Conservation (phyloP, 2,329 filamentous ascomycete species). For the Aspergillus transmontanensis region DNA sequence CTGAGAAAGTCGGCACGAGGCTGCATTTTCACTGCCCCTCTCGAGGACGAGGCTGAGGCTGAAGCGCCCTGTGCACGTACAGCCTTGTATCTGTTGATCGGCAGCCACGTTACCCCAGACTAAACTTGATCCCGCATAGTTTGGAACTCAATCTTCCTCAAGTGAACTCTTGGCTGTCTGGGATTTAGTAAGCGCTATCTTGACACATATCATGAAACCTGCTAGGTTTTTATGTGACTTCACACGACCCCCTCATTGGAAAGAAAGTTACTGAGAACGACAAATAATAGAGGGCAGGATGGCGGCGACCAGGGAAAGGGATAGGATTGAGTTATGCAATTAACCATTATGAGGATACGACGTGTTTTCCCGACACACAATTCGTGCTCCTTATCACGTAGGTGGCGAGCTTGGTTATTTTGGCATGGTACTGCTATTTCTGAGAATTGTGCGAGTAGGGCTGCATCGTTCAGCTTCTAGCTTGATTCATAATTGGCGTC, state of each 20-base stretch:
- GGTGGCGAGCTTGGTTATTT: background rate
- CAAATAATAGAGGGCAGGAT: background rate
- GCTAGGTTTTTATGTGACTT: background rate
- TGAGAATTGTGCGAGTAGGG: background rate
- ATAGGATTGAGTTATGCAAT: too few relatives aligned
- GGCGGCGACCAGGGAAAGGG: too few relatives aligned
- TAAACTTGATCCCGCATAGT: background rate
- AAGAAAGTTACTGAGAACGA: background rate
- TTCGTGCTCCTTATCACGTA: background rate
- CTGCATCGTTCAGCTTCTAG: background rate
- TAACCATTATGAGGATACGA: background rate
- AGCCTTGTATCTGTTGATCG: background rate
- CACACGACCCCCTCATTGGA: background rate
- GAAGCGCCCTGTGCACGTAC: background rate
- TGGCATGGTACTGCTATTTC: background rate
- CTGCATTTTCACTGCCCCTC: background rate
- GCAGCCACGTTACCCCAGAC: background rate
- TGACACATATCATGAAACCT: background rate
- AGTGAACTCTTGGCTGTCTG: background rate
- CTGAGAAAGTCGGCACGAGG: background rate
- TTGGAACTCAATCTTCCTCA: background rate
- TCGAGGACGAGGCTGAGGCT: background rate
- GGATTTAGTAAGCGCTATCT: background rate
- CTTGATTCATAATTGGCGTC: background rate
- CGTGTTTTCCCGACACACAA: background rate